Evolutionary conservation across 2,329 filamentous ascomycete species (phyloP), one percentile per base, ranked within the genome.

Genomic region (Aspergillus novoparasiticus): DNA sequence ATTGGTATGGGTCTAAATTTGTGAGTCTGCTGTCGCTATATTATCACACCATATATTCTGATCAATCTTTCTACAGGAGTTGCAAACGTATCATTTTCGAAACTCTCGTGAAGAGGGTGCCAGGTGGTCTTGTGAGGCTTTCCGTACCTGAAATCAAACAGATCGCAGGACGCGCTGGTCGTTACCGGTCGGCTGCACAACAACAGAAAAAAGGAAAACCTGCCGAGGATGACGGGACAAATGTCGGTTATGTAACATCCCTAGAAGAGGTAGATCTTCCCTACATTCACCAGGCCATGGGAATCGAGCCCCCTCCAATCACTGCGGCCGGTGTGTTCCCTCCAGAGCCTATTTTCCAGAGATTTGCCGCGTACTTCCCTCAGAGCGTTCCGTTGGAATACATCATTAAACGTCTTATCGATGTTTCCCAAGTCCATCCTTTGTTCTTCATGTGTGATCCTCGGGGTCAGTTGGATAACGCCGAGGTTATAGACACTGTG

Each of bases 1-100:
- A 94, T 99, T 66, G 95, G 95, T 43, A 98, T 99, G 94, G 95
- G 96, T 1, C 82, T 99, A 26, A 99, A 99, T 73, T 80, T 99
- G 76, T 93, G 89, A 78, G 83, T 59, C 12, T 28, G 21, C 21
- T n/a, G 16, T 30, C 12, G 10, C 39, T 46, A 8, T 48, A 4
- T 26, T 2, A 23, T n/a, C 46, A 36, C 54, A 3, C 65, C 19
- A 54, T 55, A 21, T n/a, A 8, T n/a, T 43, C 54, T 58, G 36
- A 54, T 30, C 73, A 59, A 73, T 69, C 21, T 19, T 23, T 26
- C 19, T 51, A 34, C 57, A 87, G 85, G 77, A 88, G 85, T 68
- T 93, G 97, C 75, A 95, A 93, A 74, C 90, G 96, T 30, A 86
- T 99, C 64, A 87, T 99, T 59, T 95, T 99, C 68, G 92, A 97